These are phyloP conservation scores for Spergularia marina DNA, from an alignment of 148 eudicot species.

Conservation along the genomic window DNA sequence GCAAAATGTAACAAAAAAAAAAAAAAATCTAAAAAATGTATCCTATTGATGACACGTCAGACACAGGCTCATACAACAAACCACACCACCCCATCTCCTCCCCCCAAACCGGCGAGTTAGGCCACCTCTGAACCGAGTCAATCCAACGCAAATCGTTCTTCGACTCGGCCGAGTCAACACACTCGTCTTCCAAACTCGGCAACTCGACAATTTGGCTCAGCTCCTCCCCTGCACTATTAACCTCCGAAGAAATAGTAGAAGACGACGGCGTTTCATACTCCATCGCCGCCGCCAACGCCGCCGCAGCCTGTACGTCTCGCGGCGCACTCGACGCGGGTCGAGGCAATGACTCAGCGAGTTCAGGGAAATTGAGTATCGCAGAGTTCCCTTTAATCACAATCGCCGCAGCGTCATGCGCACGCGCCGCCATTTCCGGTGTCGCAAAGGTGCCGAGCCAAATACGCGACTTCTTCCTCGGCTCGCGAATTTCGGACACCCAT, in stretches of 20 bases:
- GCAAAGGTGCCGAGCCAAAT: conserved; percentile 66
- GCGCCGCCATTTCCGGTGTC: conserved; percentile 68
- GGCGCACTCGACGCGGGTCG: conserved; percentile 49
- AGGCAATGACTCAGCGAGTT: conserved; percentile 42
- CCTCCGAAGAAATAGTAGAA: background rate
- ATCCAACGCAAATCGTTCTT: conserved; percentile 24
- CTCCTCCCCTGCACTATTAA: conserved; percentile 22
- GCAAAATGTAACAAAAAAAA: background rate
- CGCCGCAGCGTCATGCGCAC: conserved; percentile 67
- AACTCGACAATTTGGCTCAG: conserved; percentile 41
- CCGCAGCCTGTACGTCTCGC: conserved; percentile 59
- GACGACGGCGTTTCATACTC: conserved; percentile 15
- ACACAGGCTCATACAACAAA: conserved; percentile 13
- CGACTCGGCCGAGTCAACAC: conserved; percentile 33
- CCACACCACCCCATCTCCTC: conserved; percentile 25
- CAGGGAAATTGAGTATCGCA: conserved; percentile 58
- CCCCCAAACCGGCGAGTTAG: conserved; percentile 20
- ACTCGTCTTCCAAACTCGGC: conserved; percentile 36
- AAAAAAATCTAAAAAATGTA: conserved; percentile 2
- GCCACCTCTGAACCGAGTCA: conserved; percentile 34
- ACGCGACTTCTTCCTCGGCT: conserved; percentile 54
- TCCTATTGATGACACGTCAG: conserved; percentile 19
- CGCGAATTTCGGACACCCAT: conserved; percentile 71
- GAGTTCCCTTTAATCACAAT: conserved; percentile 46
- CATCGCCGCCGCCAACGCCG: conserved; percentile 60